phyloP scores from a whole-genome alignment of 2,329 filamentous ascomycete genomes.

The Exophiala aquamarina region DNA sequence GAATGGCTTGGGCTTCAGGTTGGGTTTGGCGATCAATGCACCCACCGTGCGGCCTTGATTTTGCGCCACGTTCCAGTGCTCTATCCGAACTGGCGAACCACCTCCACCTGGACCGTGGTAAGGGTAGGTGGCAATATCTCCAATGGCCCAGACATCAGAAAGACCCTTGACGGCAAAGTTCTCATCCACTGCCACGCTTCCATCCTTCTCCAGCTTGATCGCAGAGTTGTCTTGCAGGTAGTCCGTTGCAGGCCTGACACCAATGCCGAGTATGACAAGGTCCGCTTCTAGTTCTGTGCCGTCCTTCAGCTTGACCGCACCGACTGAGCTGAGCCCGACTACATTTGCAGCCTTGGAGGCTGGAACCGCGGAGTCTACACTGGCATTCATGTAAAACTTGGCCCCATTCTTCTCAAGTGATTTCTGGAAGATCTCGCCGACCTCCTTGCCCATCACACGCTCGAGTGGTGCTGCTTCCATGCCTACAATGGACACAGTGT shows the following conservation, averaged over 20 bases:
- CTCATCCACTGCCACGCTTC: conserved; percentile 80
- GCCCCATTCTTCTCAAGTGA: conserved; percentile 81
- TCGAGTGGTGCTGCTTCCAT: conserved; percentile 86
- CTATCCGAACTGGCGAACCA: conserved; percentile 74
- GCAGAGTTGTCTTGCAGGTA: conserved; percentile 73
- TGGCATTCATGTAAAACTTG: conserved; percentile 79
- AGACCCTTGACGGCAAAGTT: conserved; percentile 74
- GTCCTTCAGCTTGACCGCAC: conserved; percentile 78
- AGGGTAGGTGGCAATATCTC: conserved; percentile 92
- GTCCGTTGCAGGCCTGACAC: conserved; percentile 80
- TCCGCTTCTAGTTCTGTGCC: conserved; percentile 83
- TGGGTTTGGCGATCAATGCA: conserved; percentile 68
- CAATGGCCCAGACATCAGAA: conserved; percentile 85
- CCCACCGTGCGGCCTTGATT: conserved; percentile 83
- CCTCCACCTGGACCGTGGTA: conserved; percentile 86
- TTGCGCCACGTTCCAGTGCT: conserved; percentile 97
- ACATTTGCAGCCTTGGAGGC: conserved; percentile 65
- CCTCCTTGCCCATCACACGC: conserved; percentile 76
- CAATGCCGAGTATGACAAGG: conserved; percentile 86
- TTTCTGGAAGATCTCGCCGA: conserved; percentile 78
- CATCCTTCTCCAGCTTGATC: conserved; percentile 74
- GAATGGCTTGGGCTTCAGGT: conserved; percentile 65
- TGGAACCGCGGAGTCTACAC: conserved; percentile 79
- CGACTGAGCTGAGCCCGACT: conserved; percentile 52
- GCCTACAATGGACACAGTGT: conserved; percentile 82